phyloP scores from a whole-genome alignment of 2,329 filamentous ascomycete species.

The Ophiocordyceps camponoti-saundersi region DNA sequence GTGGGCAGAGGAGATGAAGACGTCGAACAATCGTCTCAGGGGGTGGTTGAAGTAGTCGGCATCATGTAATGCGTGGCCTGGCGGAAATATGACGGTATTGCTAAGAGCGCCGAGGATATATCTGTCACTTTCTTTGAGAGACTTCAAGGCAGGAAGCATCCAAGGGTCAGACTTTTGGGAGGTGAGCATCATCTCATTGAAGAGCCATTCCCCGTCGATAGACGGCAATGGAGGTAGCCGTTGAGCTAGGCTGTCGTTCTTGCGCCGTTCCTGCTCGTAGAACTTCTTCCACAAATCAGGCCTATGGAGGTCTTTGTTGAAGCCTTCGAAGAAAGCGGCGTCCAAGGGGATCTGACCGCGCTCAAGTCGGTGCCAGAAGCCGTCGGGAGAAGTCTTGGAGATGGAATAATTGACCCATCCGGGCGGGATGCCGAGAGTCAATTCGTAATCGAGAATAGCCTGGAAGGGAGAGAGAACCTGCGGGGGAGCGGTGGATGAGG shows the following conservation, averaged over 20 bases:
- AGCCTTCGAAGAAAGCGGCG: constrained; percentile 55
- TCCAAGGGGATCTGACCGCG: constrained; percentile 67
- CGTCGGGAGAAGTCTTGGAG: constrained; percentile 57
- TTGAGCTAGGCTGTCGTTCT: constrained; percentile 19
- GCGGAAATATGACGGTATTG: constrained; percentile 80
- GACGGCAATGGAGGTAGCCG: constrained; percentile 46
- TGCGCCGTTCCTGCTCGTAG: constrained; percentile 26
- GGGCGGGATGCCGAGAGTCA: constrained; percentile 54
- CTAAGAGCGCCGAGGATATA: constrained; percentile 70
- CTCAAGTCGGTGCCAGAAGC: constrained; percentile 80
- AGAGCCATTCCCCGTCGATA: constrained; percentile 64
- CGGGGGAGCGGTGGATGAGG: background rate
- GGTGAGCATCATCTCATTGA: constrained; percentile 78
- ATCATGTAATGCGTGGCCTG: constrained; percentile 47
- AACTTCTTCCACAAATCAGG: constrained; percentile 53
- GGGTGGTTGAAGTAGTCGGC: constrained; percentile 35
- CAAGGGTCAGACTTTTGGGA: constrained; percentile 60
- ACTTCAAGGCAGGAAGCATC: constrained; percentile 70
- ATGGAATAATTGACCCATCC: constrained; percentile 91
- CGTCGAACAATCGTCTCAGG: constrained; percentile 56
- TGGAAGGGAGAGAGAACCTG: constrained; percentile 86
- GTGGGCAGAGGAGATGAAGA: constrained; percentile 77
- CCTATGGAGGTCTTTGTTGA: constrained; percentile 56
- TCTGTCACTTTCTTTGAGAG: constrained; percentile 42
- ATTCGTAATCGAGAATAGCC: constrained; percentile 82